A percentile compares a stretch with the other conserved stretches of the same genome.
These are phyloP conservation scores for Epichloe uncinata DNA, from an alignment of 2,329 filamentous ascomycete species.

Conservation along the genomic window DNA sequence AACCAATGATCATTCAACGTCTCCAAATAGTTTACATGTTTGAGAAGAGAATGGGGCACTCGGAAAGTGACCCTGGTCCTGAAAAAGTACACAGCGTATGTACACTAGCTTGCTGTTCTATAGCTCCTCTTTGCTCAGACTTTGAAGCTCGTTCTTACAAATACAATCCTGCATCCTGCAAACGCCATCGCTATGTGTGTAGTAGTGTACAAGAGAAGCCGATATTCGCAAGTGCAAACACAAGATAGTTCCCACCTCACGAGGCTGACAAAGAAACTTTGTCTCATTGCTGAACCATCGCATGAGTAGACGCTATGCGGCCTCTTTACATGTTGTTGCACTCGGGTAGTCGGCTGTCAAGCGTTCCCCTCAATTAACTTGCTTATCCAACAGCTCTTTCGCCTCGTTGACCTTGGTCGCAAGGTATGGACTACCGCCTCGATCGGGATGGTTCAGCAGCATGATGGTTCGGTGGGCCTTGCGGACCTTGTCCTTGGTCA, in stretches of 20 bases:
- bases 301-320: too few species aligned
- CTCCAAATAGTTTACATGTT: background rate
- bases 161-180: conserved; percentile 10
- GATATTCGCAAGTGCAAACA: too few species aligned
- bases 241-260: too few species aligned
- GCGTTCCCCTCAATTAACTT: conserved; percentile 10
- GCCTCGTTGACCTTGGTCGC: conserved; percentile 98
- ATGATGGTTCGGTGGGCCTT: conserved; percentile 93
- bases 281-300: too few species aligned
- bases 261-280: too few species aligned
- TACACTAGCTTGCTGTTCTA: background rate
- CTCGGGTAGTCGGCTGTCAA: background rate
- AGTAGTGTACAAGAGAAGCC: conserved; percentile 20
- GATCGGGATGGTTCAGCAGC: conserved; percentile 95
- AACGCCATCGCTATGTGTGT: conserved; percentile 33
- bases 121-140: background rate
- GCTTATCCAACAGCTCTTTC: conserved; percentile 87
- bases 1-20: too few species aligned
- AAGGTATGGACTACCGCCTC: conserved; percentile 89
- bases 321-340: too few species aligned
- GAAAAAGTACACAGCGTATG: background rate
- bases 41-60: conserved; percentile 3
- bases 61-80: background rate
- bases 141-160: conserved; percentile 12
- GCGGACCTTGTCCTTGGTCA: conserved; percentile 87